Evolutionary conservation across 345 rosid species (phyloP), one percentile per base, ranked within the genome.

Genomic region (Mallotus nudiflorus): DNA sequence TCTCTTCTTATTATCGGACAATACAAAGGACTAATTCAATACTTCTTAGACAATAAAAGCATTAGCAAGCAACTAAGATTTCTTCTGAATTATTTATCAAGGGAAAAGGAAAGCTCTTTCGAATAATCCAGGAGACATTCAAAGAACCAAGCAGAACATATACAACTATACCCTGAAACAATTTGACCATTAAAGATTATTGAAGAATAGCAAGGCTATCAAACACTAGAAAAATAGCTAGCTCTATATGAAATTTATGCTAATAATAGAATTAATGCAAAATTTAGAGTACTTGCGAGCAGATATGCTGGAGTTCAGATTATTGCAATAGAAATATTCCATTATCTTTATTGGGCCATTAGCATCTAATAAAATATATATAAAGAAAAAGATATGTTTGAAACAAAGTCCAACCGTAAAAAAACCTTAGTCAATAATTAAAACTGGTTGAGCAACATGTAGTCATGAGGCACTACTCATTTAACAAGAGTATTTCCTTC

Each of bases 401-500:
- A 71, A 71, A 25, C 53, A 46, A 71, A 40, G 9, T 53, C 40
- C 29, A 15, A 16, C 31, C n/a, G n/a, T n/a, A 25, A 69, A 24
- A 45, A 18, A 69, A 22, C 39, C 52, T 1, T n/a, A 37, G 19
- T 50, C 14, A 29, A 16, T 16, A 37, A 25, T 35, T 48, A 25
- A 69, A 40, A n/a, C 56, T 20, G 40, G 9, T n/a, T 37, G 16
- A 27, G 51, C 8, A 60, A 18, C 58, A 18, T 61, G 19, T 51
- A 49, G 19, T 42, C 14, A 53, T 22, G n/a, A 33, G 19, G 54
- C 22, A 53, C 39, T 29, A 60, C 52, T 31, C 37, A 62, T 24
- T 42, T 19, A 29, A 67, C 16, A 53, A 33, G 13, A 45, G 28
- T 61, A 24, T 9, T 19, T 39, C 31, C 20, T 65, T 45, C 5